Percentiles rank a stretch among this genome's conserved stretches.
Evolutionary conservation across 2,329 filamentous ascomycete genomes (phyloP).

Genomic region (Laburnicola sp.): DNA sequence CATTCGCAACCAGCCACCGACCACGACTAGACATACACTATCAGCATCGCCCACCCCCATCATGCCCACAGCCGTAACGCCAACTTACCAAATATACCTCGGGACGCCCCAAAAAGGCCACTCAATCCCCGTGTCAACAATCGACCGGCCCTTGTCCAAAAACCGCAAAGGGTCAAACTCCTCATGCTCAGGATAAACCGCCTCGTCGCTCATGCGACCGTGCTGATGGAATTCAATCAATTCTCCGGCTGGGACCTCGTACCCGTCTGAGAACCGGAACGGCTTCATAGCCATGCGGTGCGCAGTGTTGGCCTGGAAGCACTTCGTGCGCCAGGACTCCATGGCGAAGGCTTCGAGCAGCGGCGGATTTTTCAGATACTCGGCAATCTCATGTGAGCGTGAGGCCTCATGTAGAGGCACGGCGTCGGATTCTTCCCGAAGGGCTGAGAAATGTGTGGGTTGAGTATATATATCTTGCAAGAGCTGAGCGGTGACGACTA

Average conservation of each 20-base stretch:
- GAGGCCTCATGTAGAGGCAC: too few species aligned
- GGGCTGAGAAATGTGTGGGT: too few species aligned
- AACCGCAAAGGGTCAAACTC: conserved; percentile 6
- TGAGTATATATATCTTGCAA: too few species aligned
- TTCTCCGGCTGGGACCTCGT: conserved; percentile 9
- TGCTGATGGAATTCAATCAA: conserved; percentile 5
- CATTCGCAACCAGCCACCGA: too few species aligned
- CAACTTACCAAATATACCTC: neutral
- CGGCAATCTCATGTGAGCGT: too few species aligned
- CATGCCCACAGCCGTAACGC: too few species aligned
- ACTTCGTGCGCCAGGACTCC: conserved; percentile 6
- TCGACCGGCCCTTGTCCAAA: neutral
- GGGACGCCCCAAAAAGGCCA: conserved; percentile 1
- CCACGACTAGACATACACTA: too few species aligned
- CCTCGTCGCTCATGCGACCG: conserved; percentile 1
- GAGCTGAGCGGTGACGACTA: too few species aligned
- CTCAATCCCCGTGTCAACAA: neutral
- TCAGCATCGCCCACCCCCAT: too few species aligned
- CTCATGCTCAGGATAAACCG: neutral
- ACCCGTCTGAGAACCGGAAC: conserved; percentile 8
- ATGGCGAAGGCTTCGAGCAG: neutral
- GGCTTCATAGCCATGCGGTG: conserved; percentile 3
- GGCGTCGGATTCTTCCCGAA: too few species aligned
- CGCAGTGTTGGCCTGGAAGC: conserved; percentile 5
- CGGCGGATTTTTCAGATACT: too few species aligned